Evolutionary conservation across 805 yeast genomes (phyloP).

Genomic region (Cyberlindnera lachancei): DNA sequence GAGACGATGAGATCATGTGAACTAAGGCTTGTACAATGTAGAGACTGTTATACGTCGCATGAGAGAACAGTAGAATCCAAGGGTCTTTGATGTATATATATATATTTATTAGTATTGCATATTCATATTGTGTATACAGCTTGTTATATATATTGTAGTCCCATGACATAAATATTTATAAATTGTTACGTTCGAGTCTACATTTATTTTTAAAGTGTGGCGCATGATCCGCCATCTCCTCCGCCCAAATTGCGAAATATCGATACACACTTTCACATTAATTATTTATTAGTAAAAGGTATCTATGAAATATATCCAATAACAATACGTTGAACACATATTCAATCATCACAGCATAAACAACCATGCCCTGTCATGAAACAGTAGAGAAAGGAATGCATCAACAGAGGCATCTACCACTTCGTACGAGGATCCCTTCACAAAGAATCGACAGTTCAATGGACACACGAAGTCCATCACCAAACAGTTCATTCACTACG

Average conservation of each 20-base stretch:
- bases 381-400: slow-evolving; percentile 17
- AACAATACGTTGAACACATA: no score
- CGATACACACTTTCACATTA: no score
- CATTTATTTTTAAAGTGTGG: no score
- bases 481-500: background rate
- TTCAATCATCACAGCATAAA: background rate
- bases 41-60: slow-evolving; percentile 25
- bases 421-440: slow-evolving; percentile 13
- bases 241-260: no score
- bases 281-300: no score
- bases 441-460: background rate
- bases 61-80: slow-evolving; percentile 10
- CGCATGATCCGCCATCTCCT: no score
- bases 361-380: slow-evolving; percentile 7
- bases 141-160: no score
- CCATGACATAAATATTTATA: no score
- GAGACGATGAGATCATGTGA: slow-evolving; percentile 69
- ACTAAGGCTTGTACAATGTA: slow-evolving; percentile 56
- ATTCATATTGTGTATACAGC: no score
- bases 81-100: slow-evolving; percentile 1
- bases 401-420: slow-evolving; percentile 8
- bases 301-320: no score
- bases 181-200: no score
- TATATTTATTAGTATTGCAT: no score
- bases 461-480: background rate